Base-by-base conservation (phyloP, 257 asterid species). In the Solanum piurae region DNA sequence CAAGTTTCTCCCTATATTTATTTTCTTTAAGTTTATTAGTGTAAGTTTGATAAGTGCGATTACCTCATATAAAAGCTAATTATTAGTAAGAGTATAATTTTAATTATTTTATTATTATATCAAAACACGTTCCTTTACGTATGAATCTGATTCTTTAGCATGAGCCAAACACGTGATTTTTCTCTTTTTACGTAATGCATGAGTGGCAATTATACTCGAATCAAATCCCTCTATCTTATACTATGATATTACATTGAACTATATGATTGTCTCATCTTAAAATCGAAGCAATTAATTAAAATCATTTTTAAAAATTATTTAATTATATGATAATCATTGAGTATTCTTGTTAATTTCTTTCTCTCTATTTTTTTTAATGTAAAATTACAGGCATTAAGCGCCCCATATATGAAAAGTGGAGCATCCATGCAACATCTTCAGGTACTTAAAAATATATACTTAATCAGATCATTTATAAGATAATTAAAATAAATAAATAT, bases 371-470 rank as follows among this genome's bases (percentile, higher is more conserved):
- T 87, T 18, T 68, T 58, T 6, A 0, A 29, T 87, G 18, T 87
- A 60, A 84, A 83, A 74, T 83, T 91, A 89, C 95, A 95, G 98
- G 98, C 95, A 86, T 91, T 95, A n/a, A 94, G 96, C 91, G 85
- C 79, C 58, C 77, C 55, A 29, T 69, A 84, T 27, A 84, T 60
- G 79, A 14, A 25, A 60, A 62, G 42, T 84, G 73, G 23, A 36
- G n/a, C 87, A 84, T 13, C 77, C 21, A 64, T 91, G 79, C 92
- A 94, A 82, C 95, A 92, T 86, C 98, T 91, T 10, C 95, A 92
- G 98, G 98, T 95, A 87, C 31, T 33, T 27, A 31, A 7, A 71
- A 31, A 62, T 71, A 16, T 31, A 71, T 71, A 16, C 4, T 1
- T 14, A 13, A 6, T 69, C 75, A 29, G 37, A 13, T 80, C 12